Evolutionary conservation across 805 yeast species (phyloP).

Genomic region (Komagataella ulmi): DNA sequence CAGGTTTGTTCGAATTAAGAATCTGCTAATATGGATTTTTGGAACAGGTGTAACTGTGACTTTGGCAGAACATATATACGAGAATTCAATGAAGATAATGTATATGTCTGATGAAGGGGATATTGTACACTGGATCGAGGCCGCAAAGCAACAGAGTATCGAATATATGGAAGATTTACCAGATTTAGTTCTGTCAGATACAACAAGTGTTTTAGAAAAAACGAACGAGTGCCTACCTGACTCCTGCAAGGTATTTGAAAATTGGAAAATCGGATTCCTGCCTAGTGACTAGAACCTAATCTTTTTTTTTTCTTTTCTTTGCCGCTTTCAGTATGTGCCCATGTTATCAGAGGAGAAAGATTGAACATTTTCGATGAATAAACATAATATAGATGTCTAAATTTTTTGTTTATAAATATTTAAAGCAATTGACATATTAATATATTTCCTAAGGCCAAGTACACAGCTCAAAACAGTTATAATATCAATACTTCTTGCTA

Average conservation of each 20-base stretch:
- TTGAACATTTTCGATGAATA: not conserved
- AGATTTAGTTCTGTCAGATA: not conserved
- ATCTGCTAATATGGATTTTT: not conserved
- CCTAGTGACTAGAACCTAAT: not conserved
- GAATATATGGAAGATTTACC: not conserved
- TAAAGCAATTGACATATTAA: too few species aligned
- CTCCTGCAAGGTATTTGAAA: not conserved
- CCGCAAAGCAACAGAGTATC: not conserved
- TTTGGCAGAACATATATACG: constrained; percentile 2
- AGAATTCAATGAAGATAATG: constrained; percentile 28
- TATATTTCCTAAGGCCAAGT: too few species aligned
- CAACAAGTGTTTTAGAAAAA: not conserved
- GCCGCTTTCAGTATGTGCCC: not conserved
- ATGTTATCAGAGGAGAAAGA: too few species aligned
- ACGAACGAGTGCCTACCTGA: not conserved
- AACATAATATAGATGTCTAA: too few species aligned
- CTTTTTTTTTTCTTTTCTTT: too few species aligned
- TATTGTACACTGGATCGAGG: constrained; percentile 6
- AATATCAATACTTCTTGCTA: too few species aligned
- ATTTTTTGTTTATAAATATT: too few species aligned
- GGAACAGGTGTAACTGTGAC: not conserved
- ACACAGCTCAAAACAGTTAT: too few species aligned
- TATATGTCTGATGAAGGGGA: constrained; percentile 20
- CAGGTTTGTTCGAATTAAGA: not conserved
- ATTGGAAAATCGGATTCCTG: not conserved